Evolutionary conservation across 768 basidiomycete genomes (phyloP).

Genomic region (Suillus subluteus): DNA sequence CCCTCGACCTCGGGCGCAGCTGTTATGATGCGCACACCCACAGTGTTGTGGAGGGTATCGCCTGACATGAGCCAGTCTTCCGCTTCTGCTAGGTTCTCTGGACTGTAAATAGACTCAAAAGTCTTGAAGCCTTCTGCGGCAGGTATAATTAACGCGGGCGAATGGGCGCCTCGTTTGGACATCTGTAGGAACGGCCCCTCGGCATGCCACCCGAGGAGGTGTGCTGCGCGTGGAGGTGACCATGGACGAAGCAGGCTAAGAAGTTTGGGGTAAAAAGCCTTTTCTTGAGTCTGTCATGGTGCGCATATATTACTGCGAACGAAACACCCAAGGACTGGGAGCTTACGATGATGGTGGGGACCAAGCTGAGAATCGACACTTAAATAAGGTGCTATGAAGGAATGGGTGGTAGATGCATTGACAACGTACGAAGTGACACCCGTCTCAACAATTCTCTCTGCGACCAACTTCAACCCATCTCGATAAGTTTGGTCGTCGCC

Average conservation of each 20-base stretch:
- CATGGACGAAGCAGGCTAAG: constrained; percentile 70
- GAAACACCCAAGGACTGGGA: neutral
- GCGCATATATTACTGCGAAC: neutral
- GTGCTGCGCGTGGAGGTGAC: constrained; percentile 65
- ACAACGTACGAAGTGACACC: constrained; percentile 83
- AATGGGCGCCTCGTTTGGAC: constrained; percentile 85
- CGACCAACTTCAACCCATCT: constrained; percentile 67
- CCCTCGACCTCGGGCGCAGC: constrained; percentile 87
- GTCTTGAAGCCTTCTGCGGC: constrained; percentile 67
- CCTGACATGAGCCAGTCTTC: constrained; percentile 70
- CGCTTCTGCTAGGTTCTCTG: constrained; percentile 59
- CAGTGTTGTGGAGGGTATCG: constrained; percentile 29
- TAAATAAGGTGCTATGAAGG: constrained; percentile 30
- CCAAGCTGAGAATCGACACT: constrained; percentile 41
- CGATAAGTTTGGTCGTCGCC: constrained; percentile 70
- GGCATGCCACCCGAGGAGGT: constrained; percentile 85
- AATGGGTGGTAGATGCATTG: constrained; percentile 7
- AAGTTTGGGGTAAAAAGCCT: constrained; percentile 71
- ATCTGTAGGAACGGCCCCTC: constrained; percentile 89
- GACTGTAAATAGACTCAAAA: constrained; percentile 77
- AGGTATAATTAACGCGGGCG: constrained; percentile 61
- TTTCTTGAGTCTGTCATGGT: constrained; percentile 70
- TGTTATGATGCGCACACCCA: constrained; percentile 80
- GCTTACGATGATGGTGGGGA: constrained; percentile 75
- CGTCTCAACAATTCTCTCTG: constrained; percentile 80